phyloP scores from a whole-genome alignment of 306 rosid species.

The Fragaria ananassa region DNA sequence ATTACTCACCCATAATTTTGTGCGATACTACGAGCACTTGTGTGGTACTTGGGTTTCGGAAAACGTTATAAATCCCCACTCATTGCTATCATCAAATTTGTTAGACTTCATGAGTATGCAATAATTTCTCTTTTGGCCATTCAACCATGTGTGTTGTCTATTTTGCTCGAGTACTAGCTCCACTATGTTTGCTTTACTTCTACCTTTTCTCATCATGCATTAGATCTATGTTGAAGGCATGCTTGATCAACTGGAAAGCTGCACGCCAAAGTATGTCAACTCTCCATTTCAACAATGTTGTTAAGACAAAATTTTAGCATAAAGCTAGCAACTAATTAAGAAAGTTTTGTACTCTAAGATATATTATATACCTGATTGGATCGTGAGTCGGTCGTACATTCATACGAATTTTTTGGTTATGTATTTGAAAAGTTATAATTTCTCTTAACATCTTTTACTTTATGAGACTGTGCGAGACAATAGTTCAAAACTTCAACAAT shows the following conservation, averaged over 20 bases:
- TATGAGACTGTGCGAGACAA: too few species aligned
- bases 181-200: conserved; percentile 13
- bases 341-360: too few species aligned
- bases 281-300: not conserved
- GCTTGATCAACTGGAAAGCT: not conserved
- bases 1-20: conserved; percentile 17
- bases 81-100: conserved; percentile 6
- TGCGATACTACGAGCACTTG: conserved; percentile 20
- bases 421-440: too few species aligned
- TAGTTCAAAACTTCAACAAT: too few species aligned
- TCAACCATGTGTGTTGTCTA: conserved; percentile 18
- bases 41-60: conserved; percentile 5
- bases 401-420: too few species aligned
- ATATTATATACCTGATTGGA: too few species aligned
- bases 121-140: conserved; percentile 19
- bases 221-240: not conserved
- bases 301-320: not conserved
- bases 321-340: not conserved
- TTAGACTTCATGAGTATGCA: conserved; percentile 12
- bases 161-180: conserved; percentile 16
- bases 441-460: too few species aligned
- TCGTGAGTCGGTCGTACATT: too few species aligned
- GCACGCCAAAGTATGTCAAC: not conserved
- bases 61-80: not conserved
- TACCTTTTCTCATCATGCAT: conserved; percentile 8